Evolutionary conservation across 73 alveolate species (phyloP).

Genomic region (Tetrahymena thermophila): DNA sequence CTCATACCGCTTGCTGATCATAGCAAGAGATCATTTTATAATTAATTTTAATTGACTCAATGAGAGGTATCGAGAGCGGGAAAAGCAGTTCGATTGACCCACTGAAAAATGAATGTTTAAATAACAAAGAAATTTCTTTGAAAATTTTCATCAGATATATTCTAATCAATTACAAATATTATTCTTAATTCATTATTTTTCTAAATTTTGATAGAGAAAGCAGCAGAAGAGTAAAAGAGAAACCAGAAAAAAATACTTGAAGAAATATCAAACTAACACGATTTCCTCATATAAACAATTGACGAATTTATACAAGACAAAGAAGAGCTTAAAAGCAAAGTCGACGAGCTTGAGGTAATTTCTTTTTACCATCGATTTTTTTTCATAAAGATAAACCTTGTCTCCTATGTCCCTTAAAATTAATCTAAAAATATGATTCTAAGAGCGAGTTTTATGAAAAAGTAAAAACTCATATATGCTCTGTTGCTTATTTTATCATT

Average conservation of each 20-base stretch:
- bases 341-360: neutral
- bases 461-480: neutral
- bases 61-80: neutral
- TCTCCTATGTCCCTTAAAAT: neutral
- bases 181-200: neutral
- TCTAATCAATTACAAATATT: neutral
- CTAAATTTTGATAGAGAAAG: neutral
- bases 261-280: neutral
- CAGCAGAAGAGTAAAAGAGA: neutral
- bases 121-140: neutral
- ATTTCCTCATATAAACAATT: neutral
- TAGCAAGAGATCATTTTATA: neutral
- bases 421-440: neutral
- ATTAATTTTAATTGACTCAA: neutral
- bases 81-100: neutral
- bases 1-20: neutral
- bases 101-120: neutral
- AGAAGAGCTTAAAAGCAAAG: neutral
- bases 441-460: neutral
- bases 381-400: neutral
- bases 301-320: neutral
- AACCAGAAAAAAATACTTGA: neutral
- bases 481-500: neutral
- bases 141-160: neutral
- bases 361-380: neutral